Evolutionary conservation across 495 filamentous ascomycete species (phyloP).

Genomic region (Podospora bellae-mahoneyi): DNA sequence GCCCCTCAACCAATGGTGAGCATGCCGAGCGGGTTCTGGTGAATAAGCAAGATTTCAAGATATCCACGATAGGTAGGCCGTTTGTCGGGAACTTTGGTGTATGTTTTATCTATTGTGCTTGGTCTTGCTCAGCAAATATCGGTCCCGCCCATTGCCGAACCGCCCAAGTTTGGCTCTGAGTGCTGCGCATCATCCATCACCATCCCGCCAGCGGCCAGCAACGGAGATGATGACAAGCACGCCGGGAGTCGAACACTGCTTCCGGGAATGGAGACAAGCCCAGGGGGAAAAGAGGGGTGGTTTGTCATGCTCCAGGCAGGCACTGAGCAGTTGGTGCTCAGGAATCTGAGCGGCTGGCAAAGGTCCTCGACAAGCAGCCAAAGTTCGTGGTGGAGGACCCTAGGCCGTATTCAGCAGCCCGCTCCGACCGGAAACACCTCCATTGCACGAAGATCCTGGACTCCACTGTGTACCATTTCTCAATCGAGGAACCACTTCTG

Average conservation of each 20-base stretch:
- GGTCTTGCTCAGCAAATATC: not conserved
- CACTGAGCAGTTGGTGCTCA: conserved; percentile 2
- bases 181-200: not conserved
- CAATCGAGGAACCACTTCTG: conserved; percentile 27
- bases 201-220: not conserved
- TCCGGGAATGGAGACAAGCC: conserved; percentile 5
- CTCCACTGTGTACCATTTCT: conserved; percentile 30
- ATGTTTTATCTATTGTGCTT: not conserved
- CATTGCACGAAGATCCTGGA: conserved; percentile 39
- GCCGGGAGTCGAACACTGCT: not conserved
- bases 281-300: not conserved
- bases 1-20: conserved; percentile 19
- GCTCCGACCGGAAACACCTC: conserved; percentile 30
- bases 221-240: conserved; percentile 6
- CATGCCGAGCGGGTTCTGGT: conserved; percentile 3
- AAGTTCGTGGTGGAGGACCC: conserved; percentile 29
- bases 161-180: not conserved
- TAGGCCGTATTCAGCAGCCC: conserved; percentile 39
- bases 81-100: not conserved
- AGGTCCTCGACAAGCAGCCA: conserved; percentile 17
- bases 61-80: not conserved
- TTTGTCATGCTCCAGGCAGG: conserved; percentile 7
- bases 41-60: conserved; percentile 15
- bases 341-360: conserved; percentile 8
- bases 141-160: conserved; percentile 5